Evolutionary conservation across 1,284 basidiomycete species (phyloP).

Genomic region (Tetrapyrgos nigripes): DNA sequence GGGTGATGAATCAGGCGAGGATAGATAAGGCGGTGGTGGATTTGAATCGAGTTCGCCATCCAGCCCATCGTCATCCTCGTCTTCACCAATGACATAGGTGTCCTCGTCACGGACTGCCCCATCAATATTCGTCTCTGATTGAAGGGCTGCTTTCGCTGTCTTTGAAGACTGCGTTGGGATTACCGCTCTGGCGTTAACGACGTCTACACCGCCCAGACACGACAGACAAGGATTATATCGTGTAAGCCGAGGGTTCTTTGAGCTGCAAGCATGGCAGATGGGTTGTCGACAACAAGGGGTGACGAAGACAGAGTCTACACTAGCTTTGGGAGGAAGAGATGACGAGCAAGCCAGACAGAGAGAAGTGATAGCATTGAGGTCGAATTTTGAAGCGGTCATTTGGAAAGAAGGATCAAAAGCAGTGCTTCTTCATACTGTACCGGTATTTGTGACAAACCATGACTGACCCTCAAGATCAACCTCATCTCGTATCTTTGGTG

Average conservation of each 20-base stretch:
- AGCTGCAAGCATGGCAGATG: slow-evolving; percentile 62
- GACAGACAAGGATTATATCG: slow-evolving; percentile 70
- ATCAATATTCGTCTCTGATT: slow-evolving; percentile 49
- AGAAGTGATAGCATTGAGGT: slow-evolving; percentile 20
- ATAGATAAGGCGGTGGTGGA: slow-evolving; percentile 13
- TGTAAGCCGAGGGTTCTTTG: slow-evolving; percentile 60
- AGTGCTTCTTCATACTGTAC: not conserved
- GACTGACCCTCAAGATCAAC: slow-evolving; percentile 36
- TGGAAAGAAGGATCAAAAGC: not conserved
- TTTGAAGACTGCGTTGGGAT: not conserved
- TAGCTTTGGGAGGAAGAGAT: slow-evolving; percentile 52
- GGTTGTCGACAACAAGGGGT: slow-evolving; percentile 65
- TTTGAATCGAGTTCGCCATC: not conserved
- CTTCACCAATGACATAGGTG: slow-evolving; percentile 68
- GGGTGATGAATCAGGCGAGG: slow-evolving; percentile 7
- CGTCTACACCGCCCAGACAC: slow-evolving; percentile 63
- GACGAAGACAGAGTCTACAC: slow-evolving; percentile 39
- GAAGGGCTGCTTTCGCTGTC: not conserved
- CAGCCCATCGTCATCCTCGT: slow-evolving; percentile 42
- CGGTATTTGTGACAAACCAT: not conserved
- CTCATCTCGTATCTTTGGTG: slow-evolving; percentile 75
- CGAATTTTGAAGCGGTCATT: not conserved
- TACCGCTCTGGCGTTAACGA: slow-evolving; percentile 36
- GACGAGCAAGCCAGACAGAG: slow-evolving; percentile 73
- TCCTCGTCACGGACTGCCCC: slow-evolving; percentile 63